These are phyloP conservation scores for Trypanosoma theileri DNA, from an alignment of 208 protist genomes.

Conservation along the genomic window DNA sequence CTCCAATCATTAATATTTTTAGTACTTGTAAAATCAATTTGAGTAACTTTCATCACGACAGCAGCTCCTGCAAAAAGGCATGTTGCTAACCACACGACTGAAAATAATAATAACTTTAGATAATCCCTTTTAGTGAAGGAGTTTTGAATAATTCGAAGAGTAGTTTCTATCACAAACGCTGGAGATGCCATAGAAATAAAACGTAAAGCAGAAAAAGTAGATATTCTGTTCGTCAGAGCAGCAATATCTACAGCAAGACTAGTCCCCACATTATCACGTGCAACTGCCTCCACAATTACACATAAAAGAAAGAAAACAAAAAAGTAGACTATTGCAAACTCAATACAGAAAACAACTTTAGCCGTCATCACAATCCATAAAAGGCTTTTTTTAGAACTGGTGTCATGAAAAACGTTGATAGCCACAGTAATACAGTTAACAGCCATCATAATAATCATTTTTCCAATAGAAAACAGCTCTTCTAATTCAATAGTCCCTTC, in stretches of 20 bases:
- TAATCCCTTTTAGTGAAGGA: slow-evolving; percentile 18
- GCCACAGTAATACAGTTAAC: slow-evolving; percentile 27
- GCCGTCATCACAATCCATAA: slow-evolving; percentile 13
- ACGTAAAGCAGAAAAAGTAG: slow-evolving; percentile 30
- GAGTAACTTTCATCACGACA: slow-evolving; percentile 33
- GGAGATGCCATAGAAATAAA: slow-evolving; percentile 27
- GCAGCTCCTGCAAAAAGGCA: slow-evolving; percentile 16
- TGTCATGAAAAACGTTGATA: slow-evolving; percentile 30
- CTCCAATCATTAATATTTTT: slow-evolving; percentile 24
- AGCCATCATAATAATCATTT: slow-evolving; percentile 19
- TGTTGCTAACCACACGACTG: slow-evolving; percentile 24
- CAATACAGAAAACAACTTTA: slow-evolving; percentile 26
- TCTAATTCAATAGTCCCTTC: slow-evolving; percentile 20
- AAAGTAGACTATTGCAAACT: slow-evolving; percentile 30
- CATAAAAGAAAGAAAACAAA: slow-evolving; percentile 22
- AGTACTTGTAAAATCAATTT: slow-evolving; percentile 32
- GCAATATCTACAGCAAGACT: slow-evolving; percentile 32
- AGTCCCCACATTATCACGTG: slow-evolving; percentile 28
- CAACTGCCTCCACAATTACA: slow-evolving; percentile 24
- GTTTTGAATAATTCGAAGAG: slow-evolving; percentile 27
- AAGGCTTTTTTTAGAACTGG: background rate
- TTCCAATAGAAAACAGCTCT: slow-evolving; percentile 26
- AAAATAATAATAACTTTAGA: slow-evolving; percentile 5
- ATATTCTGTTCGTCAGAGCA: slow-evolving; percentile 18
- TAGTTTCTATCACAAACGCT: slow-evolving; percentile 18